phyloP scores from a whole-genome alignment of 1,139 yeast species.

The Pichia sp. region DNA sequence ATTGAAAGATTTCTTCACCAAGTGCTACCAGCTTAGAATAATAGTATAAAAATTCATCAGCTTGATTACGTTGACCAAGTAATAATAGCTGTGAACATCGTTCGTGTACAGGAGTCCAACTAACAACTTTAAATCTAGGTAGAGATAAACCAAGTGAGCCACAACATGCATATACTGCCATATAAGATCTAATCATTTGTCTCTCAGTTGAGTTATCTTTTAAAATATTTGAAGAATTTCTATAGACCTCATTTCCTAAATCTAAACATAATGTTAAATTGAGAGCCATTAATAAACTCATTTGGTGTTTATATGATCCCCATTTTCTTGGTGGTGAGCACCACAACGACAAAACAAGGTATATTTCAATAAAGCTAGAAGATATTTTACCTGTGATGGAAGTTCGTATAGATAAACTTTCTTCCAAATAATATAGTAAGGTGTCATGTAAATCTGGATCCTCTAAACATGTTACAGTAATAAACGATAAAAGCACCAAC shows the following conservation, averaged over 20 bases:
- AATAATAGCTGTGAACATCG: slow-evolving; percentile 33
- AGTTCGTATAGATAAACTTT: slow-evolving; percentile 39
- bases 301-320: slow-evolving; percentile 48
- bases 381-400: slow-evolving; percentile 40
- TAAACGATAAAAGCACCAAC: slow-evolving; percentile 39
- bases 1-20: slow-evolving; percentile 42
- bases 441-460: slow-evolving; percentile 39
- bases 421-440: slow-evolving; percentile 40
- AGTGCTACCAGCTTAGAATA: slow-evolving; percentile 36
- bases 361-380: slow-evolving; percentile 37
- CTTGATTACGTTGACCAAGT: slow-evolving; percentile 29
- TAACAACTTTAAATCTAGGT: slow-evolving; percentile 43
- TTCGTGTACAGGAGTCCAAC: slow-evolving; percentile 42
- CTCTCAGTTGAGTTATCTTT: slow-evolving; percentile 33
- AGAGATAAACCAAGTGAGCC: slow-evolving; percentile 45
- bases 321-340: slow-evolving; percentile 43
- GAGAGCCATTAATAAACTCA: slow-evolving; percentile 41
- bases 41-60: slow-evolving; percentile 36
- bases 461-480: slow-evolving; percentile 44
- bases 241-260: slow-evolving; percentile 34
- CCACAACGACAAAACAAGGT: slow-evolving; percentile 45
- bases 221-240: slow-evolving; percentile 21
- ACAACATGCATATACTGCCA: slow-evolving; percentile 45
- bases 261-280: slow-evolving; percentile 45
- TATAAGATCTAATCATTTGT: slow-evolving; percentile 37